These are phyloP conservation scores for Spathaspora passalidarum DNA, from an alignment of 805 yeast species.

Conservation along the genomic window DNA sequence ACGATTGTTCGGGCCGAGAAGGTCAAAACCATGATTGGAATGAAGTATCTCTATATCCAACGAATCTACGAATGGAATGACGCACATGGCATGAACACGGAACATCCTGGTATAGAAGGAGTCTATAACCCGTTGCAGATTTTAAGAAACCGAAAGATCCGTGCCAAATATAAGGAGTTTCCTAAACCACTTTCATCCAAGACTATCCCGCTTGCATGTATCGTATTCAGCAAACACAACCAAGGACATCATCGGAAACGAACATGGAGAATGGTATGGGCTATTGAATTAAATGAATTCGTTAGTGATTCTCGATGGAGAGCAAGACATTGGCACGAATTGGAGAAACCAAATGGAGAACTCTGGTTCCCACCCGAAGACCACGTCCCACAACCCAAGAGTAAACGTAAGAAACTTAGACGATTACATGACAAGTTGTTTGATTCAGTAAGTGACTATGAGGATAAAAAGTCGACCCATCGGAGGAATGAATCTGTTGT, in stretches of 20 bases:
- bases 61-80: constrained; percentile 31
- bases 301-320: constrained; percentile 60
- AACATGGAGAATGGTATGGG: constrained; percentile 55
- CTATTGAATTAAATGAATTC: constrained; percentile 58
- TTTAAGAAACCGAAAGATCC: constrained; percentile 65
- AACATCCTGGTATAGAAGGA: constrained; percentile 56
- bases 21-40: constrained; percentile 45
- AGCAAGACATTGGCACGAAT: constrained; percentile 51
- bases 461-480: not conserved
- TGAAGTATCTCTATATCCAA: constrained; percentile 49
- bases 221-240: constrained; percentile 50
- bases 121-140: constrained; percentile 80
- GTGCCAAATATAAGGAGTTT: constrained; percentile 49
- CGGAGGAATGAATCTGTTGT: not conserved
- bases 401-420: constrained; percentile 5
- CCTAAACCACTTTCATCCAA: constrained; percentile 44
- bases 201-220: constrained; percentile 60
- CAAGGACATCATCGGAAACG: not conserved
- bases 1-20: constrained; percentile 46
- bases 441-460: constrained; percentile 8
- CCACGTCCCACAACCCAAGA: not conserved
- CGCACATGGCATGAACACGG: constrained; percentile 12
- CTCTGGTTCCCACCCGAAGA: constrained; percentile 47
- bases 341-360: constrained; percentile 42
- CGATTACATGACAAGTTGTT: constrained; percentile 34